phyloP scores from a whole-genome alignment of 2,329 filamentous ascomycete species.

The Ascochyta pisi region DNA sequence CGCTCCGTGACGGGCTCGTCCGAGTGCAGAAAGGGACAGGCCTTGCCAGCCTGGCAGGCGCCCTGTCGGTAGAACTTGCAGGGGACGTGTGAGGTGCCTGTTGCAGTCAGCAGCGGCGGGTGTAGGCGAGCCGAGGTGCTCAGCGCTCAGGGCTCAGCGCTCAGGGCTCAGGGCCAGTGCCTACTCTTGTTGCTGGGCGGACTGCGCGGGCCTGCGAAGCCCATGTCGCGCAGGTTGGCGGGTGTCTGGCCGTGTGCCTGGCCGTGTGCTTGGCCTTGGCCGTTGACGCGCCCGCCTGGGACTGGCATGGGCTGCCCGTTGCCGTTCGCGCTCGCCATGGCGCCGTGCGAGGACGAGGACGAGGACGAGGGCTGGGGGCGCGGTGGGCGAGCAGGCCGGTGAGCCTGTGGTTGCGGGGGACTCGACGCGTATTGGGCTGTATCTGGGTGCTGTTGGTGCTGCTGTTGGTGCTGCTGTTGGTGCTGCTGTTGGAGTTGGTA shows the following conservation, averaged over 20 bases:
- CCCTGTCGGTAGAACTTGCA: conserved; percentile 99
- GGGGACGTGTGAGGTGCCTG: conserved; percentile 95
- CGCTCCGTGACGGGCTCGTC: conserved; percentile 84
- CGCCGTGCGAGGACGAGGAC: conserved; percentile 30
- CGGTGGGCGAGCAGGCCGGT: conserved; percentile 42
- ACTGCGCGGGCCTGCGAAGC: conserved; percentile 53
- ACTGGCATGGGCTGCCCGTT: conserved; percentile 46
- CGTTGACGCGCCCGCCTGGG: conserved; percentile 30
- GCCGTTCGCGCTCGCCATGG: conserved; percentile 45
- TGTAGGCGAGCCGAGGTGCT: neutral
- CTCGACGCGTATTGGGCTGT: conserved; percentile 17
- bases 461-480: neutral
- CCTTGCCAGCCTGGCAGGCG: conserved; percentile 92
- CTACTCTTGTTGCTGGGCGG: conserved; percentile 59
- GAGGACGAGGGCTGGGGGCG: conserved; percentile 28
- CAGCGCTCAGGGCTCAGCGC: too few species aligned
- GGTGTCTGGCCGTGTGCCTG: conserved; percentile 27
- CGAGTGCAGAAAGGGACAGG: conserved; percentile 96
- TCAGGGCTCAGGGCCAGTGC: neutral
- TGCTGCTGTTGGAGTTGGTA: neutral
- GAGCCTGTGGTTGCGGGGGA: conserved; percentile 29
- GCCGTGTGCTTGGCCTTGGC: conserved; percentile 15
- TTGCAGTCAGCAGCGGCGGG: conserved; percentile 27
- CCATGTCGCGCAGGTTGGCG: conserved; percentile 47
- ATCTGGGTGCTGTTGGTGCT: conserved; percentile 30